Evolutionary conservation across 768 basidiomycete genomes (phyloP).

Genomic region (Fistulinella prunicolor): DNA sequence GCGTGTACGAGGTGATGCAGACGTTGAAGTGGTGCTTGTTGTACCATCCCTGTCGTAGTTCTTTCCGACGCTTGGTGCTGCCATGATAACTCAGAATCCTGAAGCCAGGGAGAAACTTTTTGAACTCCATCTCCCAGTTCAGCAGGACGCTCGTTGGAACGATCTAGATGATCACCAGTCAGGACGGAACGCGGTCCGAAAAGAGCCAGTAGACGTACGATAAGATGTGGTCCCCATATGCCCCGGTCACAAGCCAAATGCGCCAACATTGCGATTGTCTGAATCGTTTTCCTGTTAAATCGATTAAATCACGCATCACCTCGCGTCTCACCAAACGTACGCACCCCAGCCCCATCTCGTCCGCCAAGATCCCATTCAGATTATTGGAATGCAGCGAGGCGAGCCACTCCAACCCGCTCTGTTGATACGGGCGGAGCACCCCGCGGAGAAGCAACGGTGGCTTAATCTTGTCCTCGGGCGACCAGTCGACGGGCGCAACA

Average conservation of each 20-base stretch:
- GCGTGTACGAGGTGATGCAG: conserved; percentile 90
- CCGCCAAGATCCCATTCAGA: conserved; percentile 81
- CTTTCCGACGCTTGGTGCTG: conserved; percentile 81
- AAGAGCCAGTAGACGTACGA: conserved; percentile 44
- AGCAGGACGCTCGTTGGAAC: conserved; percentile 91
- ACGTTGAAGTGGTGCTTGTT: conserved; percentile 89
- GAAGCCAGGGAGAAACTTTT: conserved; percentile 91
- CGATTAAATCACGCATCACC: neutral
- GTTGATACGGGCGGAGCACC: conserved; percentile 87
- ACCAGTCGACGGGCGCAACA: conserved; percentile 70
- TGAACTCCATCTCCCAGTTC: conserved; percentile 98
- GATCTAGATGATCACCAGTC: conserved; percentile 41
- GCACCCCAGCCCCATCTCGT: conserved; percentile 94
- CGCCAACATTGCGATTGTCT: conserved; percentile 91
- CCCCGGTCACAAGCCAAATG: conserved; percentile 89
- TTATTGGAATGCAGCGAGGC: conserved; percentile 80
- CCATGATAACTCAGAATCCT: conserved; percentile 89
- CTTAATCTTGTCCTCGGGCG: conserved; percentile 51
- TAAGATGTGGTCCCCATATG: conserved; percentile 91
- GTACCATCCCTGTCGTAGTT: conserved; percentile 87
- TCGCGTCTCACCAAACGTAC: conserved; percentile 24
- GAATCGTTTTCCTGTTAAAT: conserved; percentile 82
- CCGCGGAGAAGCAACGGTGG: conserved; percentile 81
- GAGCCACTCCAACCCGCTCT: conserved; percentile 92
- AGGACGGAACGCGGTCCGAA: neutral